Base-by-base conservation (phyloP, 2,329 filamentous ascomycete genomes). In the Trichoderma atroviride region DNA sequence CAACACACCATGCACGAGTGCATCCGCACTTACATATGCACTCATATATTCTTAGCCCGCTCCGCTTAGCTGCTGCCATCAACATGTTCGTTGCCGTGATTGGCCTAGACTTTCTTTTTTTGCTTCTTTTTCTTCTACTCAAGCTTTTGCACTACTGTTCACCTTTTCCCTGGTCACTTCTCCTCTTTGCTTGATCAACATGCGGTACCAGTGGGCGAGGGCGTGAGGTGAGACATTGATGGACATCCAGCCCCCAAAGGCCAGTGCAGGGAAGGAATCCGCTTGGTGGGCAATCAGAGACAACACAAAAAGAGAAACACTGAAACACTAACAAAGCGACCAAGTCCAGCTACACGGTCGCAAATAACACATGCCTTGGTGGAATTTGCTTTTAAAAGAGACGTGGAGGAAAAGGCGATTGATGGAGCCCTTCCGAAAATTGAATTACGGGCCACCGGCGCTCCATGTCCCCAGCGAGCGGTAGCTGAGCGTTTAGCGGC, bases 401-500 rank as follows among this genome's bases (percentile, higher is more conserved):
- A 29, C 33, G 11, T 33, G 53, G 27, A 37, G 56, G 4, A 59
- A 35, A 59, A 27, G n/a, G 33, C 24, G 35, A 50, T 50, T 40
- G 35, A 50, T 16, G 47, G 47, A 50, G 47, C 47, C 33, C 33
- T 13, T 35, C 11, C 47, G 47, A 24, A 24, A 50, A 24, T 14
- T 24, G 47, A 50, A 22, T 14, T 50, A 24, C 47, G 9, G 47
- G n/a, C 22, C 4, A 50, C 47, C 22, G 19, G 53, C 24, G 27
- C 19, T 56, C 53, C 16, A 33, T 35, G 6, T 57, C 37, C 75
- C 75, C 75, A 76, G 73, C 72, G 73, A 70, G 74, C 71, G 70
- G 75, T 75, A 71, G 76, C 75, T 73, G 73, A 76, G 74, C 73
- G 75, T 74, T 24, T 76, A 76, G 75, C 73, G 74, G 74, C 75